Percentiles rank a stretch among this genome's conserved stretches.
Evolutionary conservation across 176 grass and related monocot species (phyloP).

Genomic region (Lolium multiflorum): DNA sequence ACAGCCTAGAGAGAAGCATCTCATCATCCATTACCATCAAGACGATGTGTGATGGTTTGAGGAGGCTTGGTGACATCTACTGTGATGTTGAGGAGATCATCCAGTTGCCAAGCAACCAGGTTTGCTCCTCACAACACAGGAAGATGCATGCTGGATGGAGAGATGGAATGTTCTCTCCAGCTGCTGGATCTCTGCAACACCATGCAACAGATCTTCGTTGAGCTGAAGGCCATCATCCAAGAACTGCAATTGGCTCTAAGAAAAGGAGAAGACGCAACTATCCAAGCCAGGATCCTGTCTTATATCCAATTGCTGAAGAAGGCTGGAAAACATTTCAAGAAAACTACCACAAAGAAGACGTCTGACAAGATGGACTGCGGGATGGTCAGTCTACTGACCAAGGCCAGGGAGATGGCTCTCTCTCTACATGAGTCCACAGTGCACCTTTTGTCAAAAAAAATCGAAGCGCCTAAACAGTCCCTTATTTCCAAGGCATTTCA

Average conservation of each 20-base stretch:
- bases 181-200: conserved; percentile 55
- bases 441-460: conserved; percentile 40
- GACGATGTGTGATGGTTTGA: conserved; percentile 21
- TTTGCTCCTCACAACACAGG: conserved; percentile 45
- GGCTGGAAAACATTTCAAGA: conserved; percentile 43
- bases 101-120: conserved; percentile 45
- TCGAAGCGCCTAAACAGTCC: conserved; percentile 24
- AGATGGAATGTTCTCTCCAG: conserved; percentile 49
- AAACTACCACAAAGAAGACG: neutral
- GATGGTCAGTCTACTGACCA: conserved; percentile 6
- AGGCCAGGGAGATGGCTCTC: conserved; percentile 30
- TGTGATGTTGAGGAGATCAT: conserved; percentile 40
- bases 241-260: conserved; percentile 43
- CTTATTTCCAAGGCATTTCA: conserved; percentile 44
- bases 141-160: conserved; percentile 53
- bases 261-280: conserved; percentile 33
- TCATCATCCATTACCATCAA: conserved; percentile 33
- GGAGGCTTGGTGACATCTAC: conserved; percentile 37
- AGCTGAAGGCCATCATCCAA: conserved; percentile 43
- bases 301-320: conserved; percentile 33
- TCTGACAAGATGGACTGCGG: neutral
- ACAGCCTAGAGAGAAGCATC: conserved; percentile 23
- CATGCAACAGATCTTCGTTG: conserved; percentile 43
- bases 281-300: conserved; percentile 40
- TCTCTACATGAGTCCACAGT: conserved; percentile 35